These are phyloP conservation scores for Gonapodya sp. DNA, from an alignment of 192 early-diverging fungal species.

Conservation along the genomic window DNA sequence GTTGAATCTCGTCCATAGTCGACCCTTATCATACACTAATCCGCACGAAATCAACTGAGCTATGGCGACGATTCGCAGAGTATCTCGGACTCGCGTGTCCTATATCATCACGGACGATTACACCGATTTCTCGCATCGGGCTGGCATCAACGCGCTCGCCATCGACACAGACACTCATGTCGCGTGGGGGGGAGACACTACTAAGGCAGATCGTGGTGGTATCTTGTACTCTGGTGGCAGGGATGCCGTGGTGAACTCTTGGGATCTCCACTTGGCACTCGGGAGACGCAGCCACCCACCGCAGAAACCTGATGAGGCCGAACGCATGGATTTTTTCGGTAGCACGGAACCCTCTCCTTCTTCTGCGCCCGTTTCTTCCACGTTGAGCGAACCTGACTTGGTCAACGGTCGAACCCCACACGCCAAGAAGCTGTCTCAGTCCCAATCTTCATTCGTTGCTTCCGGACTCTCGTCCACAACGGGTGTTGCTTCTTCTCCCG, in stretches of 20 bases:
- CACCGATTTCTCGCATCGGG: not conserved
- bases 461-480: conserved; percentile 1
- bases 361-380: not conserved
- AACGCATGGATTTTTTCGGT: conserved; percentile 16
- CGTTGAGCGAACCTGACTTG: not conserved
- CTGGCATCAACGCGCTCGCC: not conserved
- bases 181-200: not conserved
- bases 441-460: not conserved
- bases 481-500: not conserved
- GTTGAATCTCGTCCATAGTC: too few relatives aligned
- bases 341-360: conserved; percentile 20
- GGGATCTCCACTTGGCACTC: conserved; percentile 61
- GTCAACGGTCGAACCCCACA: not conserved
- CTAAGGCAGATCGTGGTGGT: conserved; percentile 34
- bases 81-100: conserved; percentile 10
- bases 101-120: conserved; percentile 1
- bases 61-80: conserved; percentile 8
- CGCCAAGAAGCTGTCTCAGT: conserved; percentile 8
- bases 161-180: not conserved
- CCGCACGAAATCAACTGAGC: too few relatives aligned
- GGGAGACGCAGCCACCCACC: conserved; percentile 1
- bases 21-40: too few relatives aligned
- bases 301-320: not conserved
- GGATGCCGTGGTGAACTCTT: conserved; percentile 77
- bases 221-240: conserved; percentile 81